Base-by-base conservation (phyloP, 1,284 basidiomycete species). In the Trametes polyzona region DNA sequence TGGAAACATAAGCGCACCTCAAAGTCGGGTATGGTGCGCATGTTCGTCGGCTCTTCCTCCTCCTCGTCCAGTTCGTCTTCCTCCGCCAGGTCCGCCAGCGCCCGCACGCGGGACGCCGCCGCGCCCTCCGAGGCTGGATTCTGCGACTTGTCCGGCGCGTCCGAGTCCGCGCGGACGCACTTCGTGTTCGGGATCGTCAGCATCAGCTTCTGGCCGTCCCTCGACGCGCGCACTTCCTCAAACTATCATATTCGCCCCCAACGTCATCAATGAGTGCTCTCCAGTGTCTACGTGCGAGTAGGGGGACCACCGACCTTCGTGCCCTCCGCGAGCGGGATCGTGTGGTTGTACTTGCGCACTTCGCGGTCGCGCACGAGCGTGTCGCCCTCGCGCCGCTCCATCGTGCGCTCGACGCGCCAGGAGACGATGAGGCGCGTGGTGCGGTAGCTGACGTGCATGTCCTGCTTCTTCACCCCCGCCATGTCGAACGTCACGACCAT, bases 391-490 rank as follows among this genome's bases (percentile, higher is more conserved):
- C 81, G 78, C 72, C 76, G 80, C 69, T 90, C 87, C 9, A 77
- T 72, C 39, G 82, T 75, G 61, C 80, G 82, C 50, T 81, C 75
- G 7, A 76, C 79, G 55, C 81, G 76, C 87, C 88, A 90, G n/a
- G 81, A 85, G 36, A 90, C 76, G 26, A 87, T 76, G n/a, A 90
- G 72, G 32, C 82, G 74, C 61, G 79, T 82, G 48, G 79, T 76
- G 54, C 86, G 85, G 64, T 82, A 90, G 67, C 82, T 87, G 65
- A 90, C 83, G 61, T 90, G 87, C 55, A 89, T 82, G 57, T 90
- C 83, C 57, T 88, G 78, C 68, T 88, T 90, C 65, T 77, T 77
- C 47, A 88, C 80, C 29, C 86, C 85, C 2, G 78, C 78, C 65
- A 90, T 73, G 58, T 88, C 84, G 68, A 90, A 87, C 36, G 74